Conservation (phyloP, 192 early-diverging fungal species). For the Kappamyces sp. region DNA sequence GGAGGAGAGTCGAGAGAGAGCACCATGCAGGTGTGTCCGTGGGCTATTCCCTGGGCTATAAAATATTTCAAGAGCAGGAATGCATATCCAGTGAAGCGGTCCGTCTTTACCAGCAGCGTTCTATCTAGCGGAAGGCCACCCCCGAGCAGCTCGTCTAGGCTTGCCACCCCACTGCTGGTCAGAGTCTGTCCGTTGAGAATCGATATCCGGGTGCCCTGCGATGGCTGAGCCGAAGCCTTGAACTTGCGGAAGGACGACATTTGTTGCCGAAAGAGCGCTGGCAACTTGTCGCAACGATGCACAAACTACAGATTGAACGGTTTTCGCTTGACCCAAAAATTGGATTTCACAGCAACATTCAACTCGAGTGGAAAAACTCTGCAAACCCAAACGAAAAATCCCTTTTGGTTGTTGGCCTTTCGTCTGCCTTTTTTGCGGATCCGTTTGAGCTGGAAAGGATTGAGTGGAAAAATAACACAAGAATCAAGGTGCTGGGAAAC, state of each 20-base stretch:
- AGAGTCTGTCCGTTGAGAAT: constrained; percentile 71
- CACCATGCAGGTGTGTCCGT: constrained; percentile 63
- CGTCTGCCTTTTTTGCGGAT: constrained; percentile 1
- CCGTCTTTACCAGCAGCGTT: constrained; percentile 69
- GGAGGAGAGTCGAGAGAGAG: constrained; percentile 63
- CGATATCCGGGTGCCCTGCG: constrained; percentile 66
- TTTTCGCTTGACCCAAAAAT: background rate
- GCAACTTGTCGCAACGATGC: background rate
- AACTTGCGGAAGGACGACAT: constrained; percentile 10
- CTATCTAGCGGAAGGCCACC: constrained; percentile 83
- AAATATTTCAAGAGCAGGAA: constrained; percentile 74
- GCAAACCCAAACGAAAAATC: background rate
- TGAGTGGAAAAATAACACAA: background rate
- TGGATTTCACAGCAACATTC: background rate
- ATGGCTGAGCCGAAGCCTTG: constrained; percentile 46
- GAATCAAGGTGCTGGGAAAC: background rate
- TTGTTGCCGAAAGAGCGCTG: background rate
- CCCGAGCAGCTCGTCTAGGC: constrained; percentile 72
- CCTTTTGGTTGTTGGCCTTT: background rate
- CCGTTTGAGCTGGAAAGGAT: constrained; percentile 8
- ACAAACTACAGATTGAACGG: background rate
- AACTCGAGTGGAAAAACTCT: background rate
- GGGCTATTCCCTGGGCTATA: constrained; percentile 77
- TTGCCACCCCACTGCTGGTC: constrained; percentile 76
- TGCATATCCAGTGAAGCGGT: constrained; percentile 76